phyloP scores from a whole-genome alignment of 2,329 filamentous ascomycete genomes.

The Colletotrichum somersetense region DNA sequence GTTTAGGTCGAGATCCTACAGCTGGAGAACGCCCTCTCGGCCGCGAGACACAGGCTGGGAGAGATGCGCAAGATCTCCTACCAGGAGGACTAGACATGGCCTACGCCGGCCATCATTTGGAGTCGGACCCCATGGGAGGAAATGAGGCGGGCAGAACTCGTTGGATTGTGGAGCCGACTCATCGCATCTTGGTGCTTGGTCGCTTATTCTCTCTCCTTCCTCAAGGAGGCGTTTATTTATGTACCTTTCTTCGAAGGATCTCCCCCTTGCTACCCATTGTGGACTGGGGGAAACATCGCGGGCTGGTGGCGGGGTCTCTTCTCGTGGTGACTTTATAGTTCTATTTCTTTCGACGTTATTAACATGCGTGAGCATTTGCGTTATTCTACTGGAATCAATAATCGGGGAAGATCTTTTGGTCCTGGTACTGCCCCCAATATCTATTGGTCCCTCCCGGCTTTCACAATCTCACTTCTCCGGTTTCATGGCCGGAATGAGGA shows the following conservation, averaged over 20 bases:
- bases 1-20: conserved; percentile 93
- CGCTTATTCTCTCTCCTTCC: conserved; percentile 1
- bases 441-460: not conserved
- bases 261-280: not conserved
- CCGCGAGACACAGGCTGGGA: conserved; percentile 85
- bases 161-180: not conserved
- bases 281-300: not conserved
- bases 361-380: not conserved
- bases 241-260: not conserved
- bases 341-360: not conserved
- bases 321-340: not conserved
- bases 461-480: not conserved
- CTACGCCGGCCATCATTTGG: not conserved
- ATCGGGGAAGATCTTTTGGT: not conserved
- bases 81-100: conserved; percentile 73
- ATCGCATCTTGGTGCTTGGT: not conserved
- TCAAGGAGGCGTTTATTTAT: not conserved
- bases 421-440: not conserved
- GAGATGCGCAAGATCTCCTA: conserved; percentile 99
- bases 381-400: not conserved
- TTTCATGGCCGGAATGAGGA: not conserved
- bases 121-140: not conserved
- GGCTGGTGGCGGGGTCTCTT: not conserved
- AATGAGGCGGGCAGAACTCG: not conserved
- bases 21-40: conserved; percentile 86